Base-by-base conservation (phyloP, 2,329 filamentous ascomycete genomes). In the Atkinsonella texensis region DNA sequence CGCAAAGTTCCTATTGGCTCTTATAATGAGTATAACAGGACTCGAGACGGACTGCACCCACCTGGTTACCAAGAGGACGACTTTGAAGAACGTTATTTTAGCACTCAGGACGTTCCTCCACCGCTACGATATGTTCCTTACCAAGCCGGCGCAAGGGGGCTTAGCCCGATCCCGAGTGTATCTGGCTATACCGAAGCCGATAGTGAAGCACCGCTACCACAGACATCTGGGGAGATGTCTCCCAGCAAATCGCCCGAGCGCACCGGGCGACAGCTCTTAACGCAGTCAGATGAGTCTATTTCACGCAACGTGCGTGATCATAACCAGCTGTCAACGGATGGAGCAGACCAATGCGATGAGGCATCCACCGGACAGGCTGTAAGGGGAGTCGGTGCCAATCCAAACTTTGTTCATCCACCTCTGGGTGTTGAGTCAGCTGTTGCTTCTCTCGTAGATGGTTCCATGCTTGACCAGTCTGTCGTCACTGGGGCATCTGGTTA, bases 81-180 rank as follows among this genome's bases (percentile, higher is more conserved):
- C 23, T 72, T 69, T 49, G 60, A 65, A 62, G 66, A 72, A 56
- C 68, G 71, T 47, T 80, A 77, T 57, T 80, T 79, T 58, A 74
- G 70, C 57, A 74, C 74, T 3, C 81, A 84, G 58, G 79, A 84
- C 54, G 81, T 84, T 2, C 80, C 81, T 2, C 77, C 79, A 3
- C 80, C 79, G 15, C 67, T 83, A 31, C 79, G 79, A 57, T 85
- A 85, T 58, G 74, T 83, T n/a, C 79, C 84, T 1, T 84, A 87
- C 56, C 77, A 83, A 59, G 76, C 81, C 11, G 80, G 85, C 58
- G 77, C 80, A 49, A 84, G 87, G 42, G 84, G 83, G 11, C 70
- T 94, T 47, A 96, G 90, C 63, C 91, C 91, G 0, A 90, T 95
- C 54, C 90, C 93, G 58, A 96, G 90, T 60, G 87, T 95, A 15